These are phyloP conservation scores for Truncatella angustata DNA, from an alignment of 2,329 filamentous ascomycete species.

Conservation along the genomic window DNA sequence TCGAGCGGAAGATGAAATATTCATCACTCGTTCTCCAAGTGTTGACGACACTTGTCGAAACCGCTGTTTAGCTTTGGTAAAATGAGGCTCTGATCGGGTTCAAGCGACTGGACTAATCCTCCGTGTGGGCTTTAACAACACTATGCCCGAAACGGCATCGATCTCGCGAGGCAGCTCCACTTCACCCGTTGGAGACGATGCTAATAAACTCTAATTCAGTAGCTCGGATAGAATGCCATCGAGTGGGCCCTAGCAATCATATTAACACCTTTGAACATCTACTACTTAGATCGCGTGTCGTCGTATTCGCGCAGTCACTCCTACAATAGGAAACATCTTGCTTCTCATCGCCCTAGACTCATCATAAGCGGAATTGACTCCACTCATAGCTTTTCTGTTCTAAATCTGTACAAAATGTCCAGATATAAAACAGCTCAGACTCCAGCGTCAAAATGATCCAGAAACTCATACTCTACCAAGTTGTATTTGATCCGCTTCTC, in stretches of 20 bases:
- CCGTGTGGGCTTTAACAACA: background rate
- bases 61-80: background rate
- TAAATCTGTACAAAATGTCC: too few species aligned
- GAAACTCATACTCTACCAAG: too few species aligned
- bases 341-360: too few species aligned
- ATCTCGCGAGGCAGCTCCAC: conserved; percentile 1
- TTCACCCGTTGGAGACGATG: background rate
- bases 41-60: background rate
- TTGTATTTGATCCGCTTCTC: too few species aligned
- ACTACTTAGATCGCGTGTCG: too few species aligned
- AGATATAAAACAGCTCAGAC: too few species aligned
- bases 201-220: background rate
- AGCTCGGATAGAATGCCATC: background rate
- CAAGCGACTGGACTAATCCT: background rate
- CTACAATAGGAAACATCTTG: too few species aligned
- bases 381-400: too few species aligned
- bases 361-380: too few species aligned
- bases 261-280: background rate
- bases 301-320: too few species aligned
- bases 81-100: background rate
- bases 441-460: too few species aligned
- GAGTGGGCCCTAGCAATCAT: background rate
- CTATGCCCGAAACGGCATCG: conserved; percentile 8
- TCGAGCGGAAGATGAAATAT: background rate
- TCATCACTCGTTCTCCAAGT: background rate